A percentile compares a stretch with the other conserved stretches of the same genome.
Evolutionary conservation across 805 yeast genomes (phyloP).

Genomic region (Dipodascus geniculatus): DNA sequence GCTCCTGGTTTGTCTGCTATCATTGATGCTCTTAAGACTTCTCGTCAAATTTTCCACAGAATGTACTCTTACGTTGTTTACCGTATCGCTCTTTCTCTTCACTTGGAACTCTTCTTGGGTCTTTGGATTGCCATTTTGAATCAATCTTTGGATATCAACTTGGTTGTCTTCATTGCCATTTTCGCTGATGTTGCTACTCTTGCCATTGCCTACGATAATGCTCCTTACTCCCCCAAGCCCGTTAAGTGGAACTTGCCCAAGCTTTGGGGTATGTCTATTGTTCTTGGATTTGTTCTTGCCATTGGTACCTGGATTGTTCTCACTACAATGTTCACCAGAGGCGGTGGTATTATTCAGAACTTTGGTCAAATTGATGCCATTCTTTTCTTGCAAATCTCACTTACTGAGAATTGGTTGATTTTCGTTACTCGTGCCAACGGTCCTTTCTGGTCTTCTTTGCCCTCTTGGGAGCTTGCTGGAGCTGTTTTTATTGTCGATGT

Average conservation of each 20-base stretch:
- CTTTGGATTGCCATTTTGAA: constrained; percentile 93
- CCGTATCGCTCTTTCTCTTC: constrained; percentile 93
- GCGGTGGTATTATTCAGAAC: constrained; percentile 87
- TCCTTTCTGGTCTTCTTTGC: constrained; percentile 95
- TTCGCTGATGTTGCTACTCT: constrained; percentile 77
- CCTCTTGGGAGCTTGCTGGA: constrained; percentile 95
- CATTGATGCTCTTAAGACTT: constrained; percentile 65
- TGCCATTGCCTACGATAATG: constrained; percentile 82
- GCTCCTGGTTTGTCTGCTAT: constrained; percentile 54
- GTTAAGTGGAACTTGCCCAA: constrained; percentile 96
- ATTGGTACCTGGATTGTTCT: constrained; percentile 85
- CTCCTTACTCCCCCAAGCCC: constrained; percentile 87
- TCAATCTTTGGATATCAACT: constrained; percentile 74
- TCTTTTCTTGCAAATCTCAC: constrained; percentile 83
- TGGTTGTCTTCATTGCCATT: constrained; percentile 92
- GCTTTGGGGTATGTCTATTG: constrained; percentile 72
- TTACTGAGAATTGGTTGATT: constrained; percentile 95
- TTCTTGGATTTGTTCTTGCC: constrained; percentile 58
- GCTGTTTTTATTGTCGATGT: constrained; percentile 85
- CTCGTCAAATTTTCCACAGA: constrained; percentile 97
- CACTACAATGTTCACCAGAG: constrained; percentile 86
- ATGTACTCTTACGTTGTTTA: constrained; percentile 96
- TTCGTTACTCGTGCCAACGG: constrained; percentile 95
- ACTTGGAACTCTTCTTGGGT: constrained; percentile 90
- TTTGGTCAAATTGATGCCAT: constrained; percentile 92